Evolutionary conservation across 352 stramenopile genomes (phyloP), one percentile per base, ranked within the genome.

Genomic region (Phytophthora sp.): DNA sequence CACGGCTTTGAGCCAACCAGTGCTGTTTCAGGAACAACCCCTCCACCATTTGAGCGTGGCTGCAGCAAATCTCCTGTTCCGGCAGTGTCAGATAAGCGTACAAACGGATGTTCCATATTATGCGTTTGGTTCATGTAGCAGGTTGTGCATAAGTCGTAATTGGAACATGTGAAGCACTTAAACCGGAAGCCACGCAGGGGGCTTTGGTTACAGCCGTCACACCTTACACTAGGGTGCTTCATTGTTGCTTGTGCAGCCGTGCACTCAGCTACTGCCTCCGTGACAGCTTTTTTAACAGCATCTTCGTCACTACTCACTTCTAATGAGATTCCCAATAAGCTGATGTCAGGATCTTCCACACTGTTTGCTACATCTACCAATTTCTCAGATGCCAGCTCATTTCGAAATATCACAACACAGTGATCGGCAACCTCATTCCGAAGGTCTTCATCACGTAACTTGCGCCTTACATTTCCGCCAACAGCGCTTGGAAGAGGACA

Each of bases 201-300:
- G 50, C 69, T 92, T 44, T 88, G 76, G 52, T 89, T 86, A 44
- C 85, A 94, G 11, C 83, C 82, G 54, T 94, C 85, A 54, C 85
- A 94, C 15, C 84, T 81, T n/a, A 94, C 85, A 49, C 79, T 89
- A 13, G 77, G 67, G 63, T 88, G 80, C 4, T 81, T 75, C 54
- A 86, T 72, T 4, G 63, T 67, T 17, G 65, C 31, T 32, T 73
- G 58, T 3, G 62, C 58, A 34, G 53, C 49, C 12, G 58, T 52
- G n/a, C 59, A 65, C 31, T 79, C 71, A 3, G 58, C 41, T 8
- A 67, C 37, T 30, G 66, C 66, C 52, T 74, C 54, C 5, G 34
- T 64, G 21, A 46, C 34, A 21, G 69, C 59, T 53, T 71, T 81
- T 13, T 70, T 49, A 11, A 56, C 45, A 23, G 51, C 55, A 51